These are phyloP conservation scores for Sphaceloma murrayae DNA, from an alignment of 2,329 filamentous ascomycete species.

Conservation along the genomic window DNA sequence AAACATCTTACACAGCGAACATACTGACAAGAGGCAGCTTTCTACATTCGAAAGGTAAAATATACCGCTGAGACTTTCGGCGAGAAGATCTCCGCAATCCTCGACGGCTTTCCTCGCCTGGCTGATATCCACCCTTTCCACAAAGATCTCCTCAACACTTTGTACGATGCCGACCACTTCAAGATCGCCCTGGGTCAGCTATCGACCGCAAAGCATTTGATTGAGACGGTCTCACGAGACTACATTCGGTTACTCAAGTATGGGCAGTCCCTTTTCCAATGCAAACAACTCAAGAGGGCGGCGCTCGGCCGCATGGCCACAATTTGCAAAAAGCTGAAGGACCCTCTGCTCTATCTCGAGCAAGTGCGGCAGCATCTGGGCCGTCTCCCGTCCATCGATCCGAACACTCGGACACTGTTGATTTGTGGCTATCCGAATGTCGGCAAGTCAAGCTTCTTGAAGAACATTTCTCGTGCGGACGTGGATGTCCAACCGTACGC, in stretches of 20 bases:
- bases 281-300: conserved; percentile 96
- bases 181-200: conserved; percentile 92
- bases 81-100: conserved; percentile 83
- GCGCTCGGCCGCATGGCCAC: conserved; percentile 97
- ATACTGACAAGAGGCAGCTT: conserved; percentile 43
- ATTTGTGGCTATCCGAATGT: conserved; percentile 98
- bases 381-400: conserved; percentile 95
- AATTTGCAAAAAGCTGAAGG: conserved; percentile 87
- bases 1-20: neutral
- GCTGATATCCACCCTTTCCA: conserved; percentile 94
- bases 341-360: conserved; percentile 89
- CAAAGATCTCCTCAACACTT: conserved; percentile 86
- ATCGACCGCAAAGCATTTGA: conserved; percentile 89
- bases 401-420: conserved; percentile 88
- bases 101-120: conserved; percentile 85
- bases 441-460: conserved; percentile 92
- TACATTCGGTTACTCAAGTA: conserved; percentile 96
- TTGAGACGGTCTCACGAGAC: conserved; percentile 91
- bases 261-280: conserved; percentile 93
- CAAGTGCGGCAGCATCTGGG: conserved; percentile 95
- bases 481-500: conserved; percentile 97
- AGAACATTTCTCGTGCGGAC: conserved; percentile 84
- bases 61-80: conserved; percentile 95
- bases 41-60: conserved; percentile 97
- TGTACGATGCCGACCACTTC: conserved; percentile 98